These are phyloP conservation scores for Phytophthora fragariae DNA, from an alignment of 352 stramenopile species.

Conservation along the genomic window DNA sequence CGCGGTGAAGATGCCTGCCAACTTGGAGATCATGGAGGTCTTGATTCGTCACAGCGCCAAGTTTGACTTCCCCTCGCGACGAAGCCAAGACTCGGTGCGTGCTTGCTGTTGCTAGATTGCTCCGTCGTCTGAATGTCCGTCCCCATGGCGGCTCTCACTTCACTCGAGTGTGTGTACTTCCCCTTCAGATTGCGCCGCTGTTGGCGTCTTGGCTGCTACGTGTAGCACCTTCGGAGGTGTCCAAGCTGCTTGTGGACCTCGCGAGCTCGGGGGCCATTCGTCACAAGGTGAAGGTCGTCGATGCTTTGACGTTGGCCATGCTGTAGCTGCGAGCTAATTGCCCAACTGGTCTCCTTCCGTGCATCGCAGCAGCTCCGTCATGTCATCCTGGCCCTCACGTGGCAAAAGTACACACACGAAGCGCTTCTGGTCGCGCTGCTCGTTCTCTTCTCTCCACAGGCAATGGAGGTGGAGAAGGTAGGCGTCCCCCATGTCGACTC, in stretches of 20 bases:
- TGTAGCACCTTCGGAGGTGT: conserved; percentile 10
- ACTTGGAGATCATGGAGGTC: conserved; percentile 32
- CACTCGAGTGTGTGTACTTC: not conserved
- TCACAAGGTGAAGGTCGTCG: conserved; percentile 18
- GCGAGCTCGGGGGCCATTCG: conserved; percentile 18
- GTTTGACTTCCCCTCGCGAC: conserved; percentile 27
- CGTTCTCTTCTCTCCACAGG: conserved; percentile 28
- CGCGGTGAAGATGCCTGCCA: conserved; percentile 12
- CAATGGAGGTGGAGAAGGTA: conserved; percentile 26
- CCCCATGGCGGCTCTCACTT: not conserved
- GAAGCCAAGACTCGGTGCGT: conserved; percentile 28
- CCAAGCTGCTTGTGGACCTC: conserved; percentile 19
- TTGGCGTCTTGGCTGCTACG: conserved; percentile 14
- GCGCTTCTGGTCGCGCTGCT: conserved; percentile 23
- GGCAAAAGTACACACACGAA: conserved; percentile 22
- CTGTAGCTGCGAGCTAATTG: not conserved
- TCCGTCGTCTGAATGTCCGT: too few relatives aligned
- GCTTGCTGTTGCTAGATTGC: not conserved
- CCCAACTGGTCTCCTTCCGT: not conserved
- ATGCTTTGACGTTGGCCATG: not conserved
- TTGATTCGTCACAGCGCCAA: conserved; percentile 30
- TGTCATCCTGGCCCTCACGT: conserved; percentile 23
- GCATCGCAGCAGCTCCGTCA: conserved; percentile 16
- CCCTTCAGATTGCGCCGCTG: conserved; percentile 14
- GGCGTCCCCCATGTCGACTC: not conserved